Evolutionary conservation across 176 grass and related monocot species (phyloP).

Genomic region (Avena eriantha): DNA sequence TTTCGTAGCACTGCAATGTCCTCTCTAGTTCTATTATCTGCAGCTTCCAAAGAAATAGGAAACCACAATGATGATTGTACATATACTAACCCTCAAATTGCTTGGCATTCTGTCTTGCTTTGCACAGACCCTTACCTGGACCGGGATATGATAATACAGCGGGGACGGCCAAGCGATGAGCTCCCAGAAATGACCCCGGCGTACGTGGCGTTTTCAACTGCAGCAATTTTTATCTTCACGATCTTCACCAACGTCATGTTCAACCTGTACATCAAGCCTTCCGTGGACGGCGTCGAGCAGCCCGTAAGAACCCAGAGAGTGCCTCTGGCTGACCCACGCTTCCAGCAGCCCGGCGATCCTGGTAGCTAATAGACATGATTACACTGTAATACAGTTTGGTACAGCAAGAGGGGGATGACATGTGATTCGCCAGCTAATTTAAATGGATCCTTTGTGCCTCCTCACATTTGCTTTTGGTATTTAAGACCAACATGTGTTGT

Average conservation of each 20-base stretch:
- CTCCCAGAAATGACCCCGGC: conserved; percentile 72
- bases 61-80: not conserved
- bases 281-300: conserved; percentile 69
- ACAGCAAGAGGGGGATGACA: not conserved
- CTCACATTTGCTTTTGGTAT: not conserved
- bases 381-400: not conserved
- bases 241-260: conserved; percentile 90
- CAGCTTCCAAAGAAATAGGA: not conserved
- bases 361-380: not conserved
- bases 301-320: conserved; percentile 52
- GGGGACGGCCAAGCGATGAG: conserved; percentile 42
- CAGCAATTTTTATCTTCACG: conserved; percentile 70
- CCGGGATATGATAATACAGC: conserved; percentile 67
- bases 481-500: not conserved
- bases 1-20: not conserved
- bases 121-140: conserved; percentile 65
- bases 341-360: conserved; percentile 25
- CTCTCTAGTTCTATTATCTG: not conserved
- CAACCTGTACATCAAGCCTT: conserved; percentile 73
- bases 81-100: not conserved
- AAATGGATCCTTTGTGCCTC: not conserved
- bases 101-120: conserved; percentile 16
- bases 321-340: conserved; percentile 54
- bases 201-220: conserved; percentile 63
- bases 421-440: not conserved